phyloP scores from a whole-genome alignment of 2,329 filamentous ascomycete species.

The Exophiala calicioides region DNA sequence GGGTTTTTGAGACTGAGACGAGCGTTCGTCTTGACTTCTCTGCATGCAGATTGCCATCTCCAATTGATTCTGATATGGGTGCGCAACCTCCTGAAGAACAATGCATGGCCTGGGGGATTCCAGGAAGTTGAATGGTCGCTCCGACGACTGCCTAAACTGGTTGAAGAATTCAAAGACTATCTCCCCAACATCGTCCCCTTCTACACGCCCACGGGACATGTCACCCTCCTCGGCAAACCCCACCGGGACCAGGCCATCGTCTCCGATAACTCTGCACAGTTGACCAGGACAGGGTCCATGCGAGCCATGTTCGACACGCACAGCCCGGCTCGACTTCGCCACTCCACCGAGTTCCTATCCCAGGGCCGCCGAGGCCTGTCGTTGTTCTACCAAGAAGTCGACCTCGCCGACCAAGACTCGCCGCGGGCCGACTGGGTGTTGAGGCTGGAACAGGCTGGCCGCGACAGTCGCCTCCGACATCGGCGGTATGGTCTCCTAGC shows the following conservation, averaged over 20 bases:
- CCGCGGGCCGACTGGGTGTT: slow-evolving; percentile 14
- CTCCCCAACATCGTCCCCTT: slow-evolving; percentile 44
- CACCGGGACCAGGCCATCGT: slow-evolving; percentile 15
- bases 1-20: slow-evolving; percentile 25
- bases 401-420: slow-evolving; percentile 1
- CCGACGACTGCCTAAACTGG: slow-evolving; percentile 43
- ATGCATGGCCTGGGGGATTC: slow-evolving; percentile 23
- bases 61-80: slow-evolving; percentile 21
- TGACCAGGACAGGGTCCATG: slow-evolving; percentile 17
- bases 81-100: slow-evolving; percentile 23
- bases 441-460: slow-evolving; percentile 5
- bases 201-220: slow-evolving; percentile 40
- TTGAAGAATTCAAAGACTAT: slow-evolving; percentile 53
- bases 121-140: slow-evolving; percentile 36
- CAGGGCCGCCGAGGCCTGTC: background rate
- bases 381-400: slow-evolving; percentile 13
- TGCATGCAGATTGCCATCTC: slow-evolving; percentile 22
- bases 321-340: slow-evolving; percentile 14
- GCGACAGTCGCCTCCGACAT: slow-evolving; percentile 5
- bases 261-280: slow-evolving; percentile 17
- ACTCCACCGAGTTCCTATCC: slow-evolving; percentile 11
- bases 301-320: slow-evolving; percentile 22
- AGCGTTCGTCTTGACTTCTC: slow-evolving; percentile 22
- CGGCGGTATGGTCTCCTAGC: background rate
- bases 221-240: slow-evolving; percentile 31